Percentiles rank a stretch among this genome's conserved stretches.
phyloP scores from a whole-genome alignment of 1,139 yeast genomes.

The Hyphopichia pseudoburtonii region DNA sequence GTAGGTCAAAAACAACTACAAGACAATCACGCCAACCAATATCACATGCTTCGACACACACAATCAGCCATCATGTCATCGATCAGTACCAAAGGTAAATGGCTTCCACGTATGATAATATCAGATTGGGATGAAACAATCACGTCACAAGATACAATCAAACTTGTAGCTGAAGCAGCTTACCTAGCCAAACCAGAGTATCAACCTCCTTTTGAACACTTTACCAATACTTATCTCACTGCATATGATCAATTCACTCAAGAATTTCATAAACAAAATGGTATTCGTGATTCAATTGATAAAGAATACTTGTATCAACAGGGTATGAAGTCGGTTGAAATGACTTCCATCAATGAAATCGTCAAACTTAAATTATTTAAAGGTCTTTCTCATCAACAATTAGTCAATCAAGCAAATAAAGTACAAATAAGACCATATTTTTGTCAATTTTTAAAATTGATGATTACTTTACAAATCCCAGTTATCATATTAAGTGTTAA shows the following conservation, averaged over 20 bases:
- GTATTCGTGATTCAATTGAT: slow-evolving; percentile 16
- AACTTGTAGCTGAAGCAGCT: slow-evolving; percentile 51
- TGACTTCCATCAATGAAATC: slow-evolving; percentile 49
- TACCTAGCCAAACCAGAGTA: slow-evolving; percentile 37
- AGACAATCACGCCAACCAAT: no score
- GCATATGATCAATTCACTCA: slow-evolving; percentile 28
- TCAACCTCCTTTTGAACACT: slow-evolving; percentile 44
- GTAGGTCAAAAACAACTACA: no score
- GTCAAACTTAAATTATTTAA: slow-evolving; percentile 41
- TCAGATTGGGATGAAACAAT: slow-evolving; percentile 77
- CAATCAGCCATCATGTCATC: no score
- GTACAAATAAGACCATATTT: slow-evolving; percentile 48
- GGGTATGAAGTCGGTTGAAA: slow-evolving; percentile 48
- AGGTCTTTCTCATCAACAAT: slow-evolving; percentile 34
- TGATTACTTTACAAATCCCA: slow-evolving; percentile 28
- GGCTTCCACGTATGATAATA: no score
- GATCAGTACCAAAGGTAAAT: no score
- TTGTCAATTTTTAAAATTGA: slow-evolving; percentile 29
- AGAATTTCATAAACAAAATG: slow-evolving; percentile 18
- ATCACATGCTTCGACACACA: no score
- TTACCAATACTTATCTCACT: slow-evolving; percentile 42
- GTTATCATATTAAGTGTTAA: slow-evolving; percentile 59
- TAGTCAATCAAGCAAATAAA: slow-evolving; percentile 32
- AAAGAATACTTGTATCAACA: slow-evolving; percentile 47
- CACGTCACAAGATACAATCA: slow-evolving; percentile 58